These are phyloP conservation scores for Phyllosticta citribraziliensis DNA, from an alignment of 2,329 filamentous ascomycete genomes.

Conservation along the genomic window DNA sequence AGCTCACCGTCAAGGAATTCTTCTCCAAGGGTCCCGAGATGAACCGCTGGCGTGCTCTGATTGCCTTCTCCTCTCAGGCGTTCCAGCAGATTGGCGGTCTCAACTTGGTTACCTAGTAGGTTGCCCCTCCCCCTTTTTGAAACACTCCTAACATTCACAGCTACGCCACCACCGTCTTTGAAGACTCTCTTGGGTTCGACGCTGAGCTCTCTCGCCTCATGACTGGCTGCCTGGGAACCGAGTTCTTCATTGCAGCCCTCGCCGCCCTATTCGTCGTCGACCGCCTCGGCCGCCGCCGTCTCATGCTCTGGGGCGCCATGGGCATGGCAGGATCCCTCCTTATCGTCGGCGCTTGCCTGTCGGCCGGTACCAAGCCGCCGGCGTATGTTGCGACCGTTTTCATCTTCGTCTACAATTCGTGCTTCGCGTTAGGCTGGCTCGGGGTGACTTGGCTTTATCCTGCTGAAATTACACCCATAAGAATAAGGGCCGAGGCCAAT, in stretches of 20 bases:
- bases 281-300: slow-evolving; percentile 20
- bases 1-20: slow-evolving; percentile 38
- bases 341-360: slow-evolving; percentile 15
- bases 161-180: slow-evolving; percentile 9
- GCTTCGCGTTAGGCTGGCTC: slow-evolving; percentile 43
- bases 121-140: neutral
- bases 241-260: slow-evolving; percentile 21
- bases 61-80: slow-evolving; percentile 50
- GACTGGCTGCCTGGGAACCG: slow-evolving; percentile 17
- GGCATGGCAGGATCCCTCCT: slow-evolving; percentile 23
- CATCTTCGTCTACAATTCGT: slow-evolving; percentile 46
- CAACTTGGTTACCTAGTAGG: slow-evolving; percentile 13
- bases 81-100: slow-evolving; percentile 55
- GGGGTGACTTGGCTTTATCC: slow-evolving; percentile 42
- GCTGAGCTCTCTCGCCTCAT: slow-evolving; percentile 22
- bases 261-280: slow-evolving; percentile 21
- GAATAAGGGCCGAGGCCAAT: slow-evolving; percentile 28
- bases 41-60: slow-evolving; percentile 52
- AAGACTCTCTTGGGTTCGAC: slow-evolving; percentile 6
- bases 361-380: slow-evolving; percentile 6
- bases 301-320: slow-evolving; percentile 25
- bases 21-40: slow-evolving; percentile 53
- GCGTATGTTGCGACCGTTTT: slow-evolving; percentile 37
- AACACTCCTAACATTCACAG: neutral
- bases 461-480: slow-evolving; percentile 35